Percentiles rank a stretch among this genome's conserved stretches.
These are phyloP conservation scores for Phytophthora fragariaefolia DNA, from an alignment of 352 stramenopile species.

Conservation along the genomic window DNA sequence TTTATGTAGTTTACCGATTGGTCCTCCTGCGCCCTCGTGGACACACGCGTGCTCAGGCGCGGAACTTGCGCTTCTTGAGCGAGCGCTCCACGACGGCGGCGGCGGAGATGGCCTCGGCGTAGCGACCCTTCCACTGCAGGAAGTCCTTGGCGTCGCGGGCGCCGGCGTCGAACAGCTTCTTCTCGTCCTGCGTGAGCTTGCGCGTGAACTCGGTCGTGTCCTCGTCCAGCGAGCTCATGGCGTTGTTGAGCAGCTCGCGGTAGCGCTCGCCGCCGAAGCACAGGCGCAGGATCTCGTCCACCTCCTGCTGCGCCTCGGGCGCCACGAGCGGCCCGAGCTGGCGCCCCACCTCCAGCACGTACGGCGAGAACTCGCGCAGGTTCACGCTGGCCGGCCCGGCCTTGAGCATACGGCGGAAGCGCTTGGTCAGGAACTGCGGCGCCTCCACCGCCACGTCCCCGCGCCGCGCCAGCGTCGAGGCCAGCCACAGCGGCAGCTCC, in stretches of 20 bases:
- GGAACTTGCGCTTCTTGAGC: constrained; percentile 68
- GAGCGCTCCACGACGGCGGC: constrained; percentile 63
- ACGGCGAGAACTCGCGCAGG: constrained; percentile 77
- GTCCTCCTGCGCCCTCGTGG: not conserved
- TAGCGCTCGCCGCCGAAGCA: constrained; percentile 82
- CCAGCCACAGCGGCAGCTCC: constrained; percentile 84
- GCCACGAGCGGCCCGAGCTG: constrained; percentile 65
- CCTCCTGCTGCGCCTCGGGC: constrained; percentile 52
- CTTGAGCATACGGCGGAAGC: constrained; percentile 85
- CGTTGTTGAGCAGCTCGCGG: constrained; percentile 80
- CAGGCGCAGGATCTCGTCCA: constrained; percentile 82
- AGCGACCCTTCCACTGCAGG: constrained; percentile 77
- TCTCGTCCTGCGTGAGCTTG: constrained; percentile 73
- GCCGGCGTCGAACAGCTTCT: constrained; percentile 73
- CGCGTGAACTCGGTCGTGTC: constrained; percentile 87
- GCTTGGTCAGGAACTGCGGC: constrained; percentile 69
- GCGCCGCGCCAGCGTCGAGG: constrained; percentile 52
- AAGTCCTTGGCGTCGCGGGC: constrained; percentile 75
- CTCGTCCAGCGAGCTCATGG: constrained; percentile 84
- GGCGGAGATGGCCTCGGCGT: constrained; percentile 68
- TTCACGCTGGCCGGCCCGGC: constrained; percentile 77
- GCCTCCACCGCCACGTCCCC: constrained; percentile 64
- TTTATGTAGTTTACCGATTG: constrained; percentile 19
- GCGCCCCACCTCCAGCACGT: constrained; percentile 74
- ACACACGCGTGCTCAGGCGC: not conserved